Conservation (phyloP, 208 protist genomes). For the Wallacemonas rigidus region DNA sequence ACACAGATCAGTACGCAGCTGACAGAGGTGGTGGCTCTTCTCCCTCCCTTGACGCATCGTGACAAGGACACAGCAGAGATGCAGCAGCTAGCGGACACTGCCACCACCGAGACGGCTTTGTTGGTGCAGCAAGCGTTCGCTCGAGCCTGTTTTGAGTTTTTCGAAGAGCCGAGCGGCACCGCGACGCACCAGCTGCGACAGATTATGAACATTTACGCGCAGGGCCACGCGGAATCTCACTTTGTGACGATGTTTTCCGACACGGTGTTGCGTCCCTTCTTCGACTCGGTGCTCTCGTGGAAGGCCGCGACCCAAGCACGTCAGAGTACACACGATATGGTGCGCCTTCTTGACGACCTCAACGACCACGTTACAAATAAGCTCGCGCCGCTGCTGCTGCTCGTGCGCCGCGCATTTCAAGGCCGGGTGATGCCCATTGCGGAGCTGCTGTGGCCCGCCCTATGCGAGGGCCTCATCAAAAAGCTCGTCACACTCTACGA, state of each 20-base stretch:
- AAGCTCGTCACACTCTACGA: constrained; percentile 81
- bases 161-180: constrained; percentile 10
- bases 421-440: constrained; percentile 43
- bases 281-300: constrained; percentile 81
- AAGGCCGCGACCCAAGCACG: constrained; percentile 77
- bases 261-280: constrained; percentile 48
- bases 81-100: constrained; percentile 2
- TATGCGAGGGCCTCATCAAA: constrained; percentile 79
- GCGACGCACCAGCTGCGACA: constrained; percentile 20
- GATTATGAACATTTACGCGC: constrained; percentile 55
- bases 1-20: constrained; percentile 11
- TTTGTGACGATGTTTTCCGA: constrained; percentile 70
- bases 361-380: constrained; percentile 32
- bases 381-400: constrained; percentile 53
- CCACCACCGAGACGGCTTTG: not conserved
- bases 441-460: constrained; percentile 75
- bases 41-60: constrained; percentile 17
- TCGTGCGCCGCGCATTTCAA: constrained; percentile 50
- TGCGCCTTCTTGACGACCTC: constrained; percentile 58
- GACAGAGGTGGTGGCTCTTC: not conserved
- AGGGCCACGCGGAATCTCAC: constrained; percentile 35
- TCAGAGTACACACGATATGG: constrained; percentile 55
- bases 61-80: constrained; percentile 14
- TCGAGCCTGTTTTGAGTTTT: constrained; percentile 18
- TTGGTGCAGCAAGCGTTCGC: constrained; percentile 17